These are phyloP conservation scores for Podaxis rugospora DNA, from an alignment of 768 basidiomycete species.

Conservation along the genomic window DNA sequence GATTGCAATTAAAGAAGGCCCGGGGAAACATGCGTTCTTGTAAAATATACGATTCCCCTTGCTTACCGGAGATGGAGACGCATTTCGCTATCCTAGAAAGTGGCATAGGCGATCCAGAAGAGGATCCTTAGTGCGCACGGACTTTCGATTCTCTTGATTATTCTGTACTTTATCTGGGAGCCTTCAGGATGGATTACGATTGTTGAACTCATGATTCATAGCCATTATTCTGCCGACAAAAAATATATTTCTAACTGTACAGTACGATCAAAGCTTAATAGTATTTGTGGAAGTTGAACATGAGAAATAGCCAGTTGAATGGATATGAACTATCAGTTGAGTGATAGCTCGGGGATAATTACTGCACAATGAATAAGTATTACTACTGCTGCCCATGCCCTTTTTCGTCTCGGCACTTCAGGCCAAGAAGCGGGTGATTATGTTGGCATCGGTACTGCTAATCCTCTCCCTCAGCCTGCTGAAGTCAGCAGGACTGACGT, in stretches of 20 bases:
- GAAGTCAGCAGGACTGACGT: slow-evolving; percentile 80
- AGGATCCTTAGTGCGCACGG: slow-evolving; percentile 50
- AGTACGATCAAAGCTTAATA: slow-evolving; percentile 4
- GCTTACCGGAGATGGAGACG: slow-evolving; percentile 93
- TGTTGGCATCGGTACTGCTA: slow-evolving; percentile 76
- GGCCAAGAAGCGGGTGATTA: slow-evolving; percentile 83
- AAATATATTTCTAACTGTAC: slow-evolving; percentile 15
- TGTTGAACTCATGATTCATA: background rate
- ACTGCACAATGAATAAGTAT: slow-evolving; percentile 15
- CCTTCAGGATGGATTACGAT: background rate
- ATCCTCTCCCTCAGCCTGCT: slow-evolving; percentile 76
- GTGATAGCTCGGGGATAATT: slow-evolving; percentile 22
- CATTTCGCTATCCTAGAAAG: slow-evolving; percentile 89
- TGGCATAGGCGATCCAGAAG: slow-evolving; percentile 94
- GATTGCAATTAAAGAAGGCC: slow-evolving; percentile 88
- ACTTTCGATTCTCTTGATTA: slow-evolving; percentile 4
- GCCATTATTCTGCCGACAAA: background rate
- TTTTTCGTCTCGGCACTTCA: slow-evolving; percentile 24
- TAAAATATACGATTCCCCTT: slow-evolving; percentile 98
- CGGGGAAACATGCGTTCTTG: slow-evolving; percentile 90
- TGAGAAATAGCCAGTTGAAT: slow-evolving; percentile 43
- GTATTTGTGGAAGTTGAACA: background rate
- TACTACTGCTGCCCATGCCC: slow-evolving; percentile 27
- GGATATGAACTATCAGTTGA: slow-evolving; percentile 33
- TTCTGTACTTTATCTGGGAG: slow-evolving; percentile 4